These are phyloP conservation scores for Tremella fuciformis DNA, from an alignment of 768 basidiomycete genomes.

Conservation along the genomic window DNA sequence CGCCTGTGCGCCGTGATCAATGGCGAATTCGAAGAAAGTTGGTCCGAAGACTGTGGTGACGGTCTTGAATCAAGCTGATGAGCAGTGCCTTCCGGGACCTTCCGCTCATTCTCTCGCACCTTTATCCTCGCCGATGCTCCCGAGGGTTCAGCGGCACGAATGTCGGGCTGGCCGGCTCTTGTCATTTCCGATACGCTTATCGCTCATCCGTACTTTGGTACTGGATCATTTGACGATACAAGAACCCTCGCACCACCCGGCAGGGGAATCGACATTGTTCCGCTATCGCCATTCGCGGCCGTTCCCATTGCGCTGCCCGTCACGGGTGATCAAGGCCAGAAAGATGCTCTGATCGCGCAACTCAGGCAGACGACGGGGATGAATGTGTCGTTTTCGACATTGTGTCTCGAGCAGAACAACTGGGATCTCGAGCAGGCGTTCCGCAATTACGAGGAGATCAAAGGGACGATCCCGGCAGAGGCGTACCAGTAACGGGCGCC, in stretches of 20 bases:
- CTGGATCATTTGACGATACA: slow-evolving; percentile 64
- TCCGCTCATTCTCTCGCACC: slow-evolving; percentile 89
- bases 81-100: slow-evolving; percentile 67
- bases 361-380: slow-evolving; percentile 71
- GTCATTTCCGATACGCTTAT: slow-evolving; percentile 85
- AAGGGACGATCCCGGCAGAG: slow-evolving; percentile 49
- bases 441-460: slow-evolving; percentile 79
- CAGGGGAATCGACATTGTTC: slow-evolving; percentile 3
- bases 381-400: slow-evolving; percentile 73
- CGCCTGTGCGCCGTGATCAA: slow-evolving; percentile 71
- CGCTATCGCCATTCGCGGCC: slow-evolving; percentile 6
- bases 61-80: slow-evolving; percentile 3
- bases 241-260: slow-evolving; percentile 51
- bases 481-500: slow-evolving; percentile 23
- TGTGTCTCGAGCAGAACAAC: slow-evolving; percentile 77
- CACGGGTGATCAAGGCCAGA: slow-evolving; percentile 50
- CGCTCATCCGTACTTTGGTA: slow-evolving; percentile 77
- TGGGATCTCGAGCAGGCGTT: slow-evolving; percentile 81
- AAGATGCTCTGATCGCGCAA: slow-evolving; percentile 54
- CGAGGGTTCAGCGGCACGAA: slow-evolving; percentile 74
- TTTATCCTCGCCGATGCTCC: slow-evolving; percentile 80
- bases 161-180: slow-evolving; percentile 81
- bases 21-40: slow-evolving; percentile 88
- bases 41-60: slow-evolving; percentile 42
- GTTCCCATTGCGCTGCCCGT: slow-evolving; percentile 48